phyloP scores from a whole-genome alignment of 352 stramenopile species.

The Pythium apleroticum region DNA sequence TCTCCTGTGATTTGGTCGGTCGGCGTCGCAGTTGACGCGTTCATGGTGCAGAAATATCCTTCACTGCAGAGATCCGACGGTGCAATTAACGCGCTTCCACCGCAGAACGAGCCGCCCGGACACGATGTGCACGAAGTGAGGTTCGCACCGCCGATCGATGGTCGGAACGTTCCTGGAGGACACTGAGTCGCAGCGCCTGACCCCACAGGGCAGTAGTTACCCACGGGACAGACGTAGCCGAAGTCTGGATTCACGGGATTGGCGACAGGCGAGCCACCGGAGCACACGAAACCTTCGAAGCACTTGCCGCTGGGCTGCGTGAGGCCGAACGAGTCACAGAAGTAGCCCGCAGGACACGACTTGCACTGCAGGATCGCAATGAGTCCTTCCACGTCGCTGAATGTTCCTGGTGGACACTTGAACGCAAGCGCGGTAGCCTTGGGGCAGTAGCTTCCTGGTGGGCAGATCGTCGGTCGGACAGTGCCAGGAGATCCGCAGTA shows the following conservation, averaged over 20 bases:
- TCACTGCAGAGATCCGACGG: slow-evolving; percentile 59
- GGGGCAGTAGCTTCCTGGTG: slow-evolving; percentile 70
- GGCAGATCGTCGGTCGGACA: slow-evolving; percentile 48
- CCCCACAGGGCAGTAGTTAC: slow-evolving; percentile 72
- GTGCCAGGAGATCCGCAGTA: slow-evolving; percentile 65
- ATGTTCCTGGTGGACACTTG: slow-evolving; percentile 66
- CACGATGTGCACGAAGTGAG: slow-evolving; percentile 68
- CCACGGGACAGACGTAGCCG: slow-evolving; percentile 62
- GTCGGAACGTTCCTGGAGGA: slow-evolving; percentile 58
- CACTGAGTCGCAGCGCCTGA: slow-evolving; percentile 56
- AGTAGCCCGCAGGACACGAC: slow-evolving; percentile 76
- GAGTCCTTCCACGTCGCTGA: slow-evolving; percentile 58
- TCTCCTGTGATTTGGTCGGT: slow-evolving; percentile 44
- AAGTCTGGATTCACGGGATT: slow-evolving; percentile 52
- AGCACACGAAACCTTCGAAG: slow-evolving; percentile 66
- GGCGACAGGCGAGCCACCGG: slow-evolving; percentile 47
- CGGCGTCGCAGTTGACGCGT: slow-evolving; percentile 42
- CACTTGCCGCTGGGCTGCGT: slow-evolving; percentile 49
- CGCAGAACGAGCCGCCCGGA: slow-evolving; percentile 56
- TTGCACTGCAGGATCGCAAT: slow-evolving; percentile 72
- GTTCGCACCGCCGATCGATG: slow-evolving; percentile 44
- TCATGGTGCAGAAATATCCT: slow-evolving; percentile 84
- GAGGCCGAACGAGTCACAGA: slow-evolving; percentile 86
- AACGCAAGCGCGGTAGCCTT: slow-evolving; percentile 46
- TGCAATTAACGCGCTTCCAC: slow-evolving; percentile 37